phyloP scores from a whole-genome alignment of 2,329 filamentous ascomycete species.

The Fusarium sp. region DNA sequence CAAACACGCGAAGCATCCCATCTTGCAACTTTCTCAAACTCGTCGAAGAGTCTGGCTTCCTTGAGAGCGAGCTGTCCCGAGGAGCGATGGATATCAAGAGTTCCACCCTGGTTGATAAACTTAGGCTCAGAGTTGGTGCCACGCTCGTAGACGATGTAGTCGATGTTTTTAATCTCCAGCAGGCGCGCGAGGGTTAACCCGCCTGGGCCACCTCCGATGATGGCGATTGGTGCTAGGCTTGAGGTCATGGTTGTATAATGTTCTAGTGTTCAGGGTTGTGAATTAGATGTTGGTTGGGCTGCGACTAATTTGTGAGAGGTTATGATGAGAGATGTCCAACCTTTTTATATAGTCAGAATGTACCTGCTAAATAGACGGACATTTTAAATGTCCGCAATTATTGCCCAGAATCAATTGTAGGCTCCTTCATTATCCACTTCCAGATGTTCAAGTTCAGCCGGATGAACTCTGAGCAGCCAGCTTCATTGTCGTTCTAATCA shows the following conservation, averaged over 20 bases:
- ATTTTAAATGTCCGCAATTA: not conserved
- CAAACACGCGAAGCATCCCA: slow-evolving; percentile 48
- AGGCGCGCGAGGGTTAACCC: slow-evolving; percentile 60
- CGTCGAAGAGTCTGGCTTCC: slow-evolving; percentile 61
- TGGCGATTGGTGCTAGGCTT: slow-evolving; percentile 54
- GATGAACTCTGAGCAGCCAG: not conserved
- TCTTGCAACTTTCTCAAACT: slow-evolving; percentile 57
- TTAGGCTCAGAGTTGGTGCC: slow-evolving; percentile 47
- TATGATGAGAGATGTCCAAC: no score
- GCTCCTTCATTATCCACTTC: no score
- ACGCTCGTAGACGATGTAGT: slow-evolving; percentile 63
- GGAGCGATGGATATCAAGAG: slow-evolving; percentile 64
- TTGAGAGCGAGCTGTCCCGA: slow-evolving; percentile 64
- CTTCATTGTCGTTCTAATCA: rapidly evolving
- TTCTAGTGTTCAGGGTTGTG: no score
- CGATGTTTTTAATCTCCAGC: slow-evolving; percentile 59
- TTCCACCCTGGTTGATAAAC: slow-evolving; percentile 57
- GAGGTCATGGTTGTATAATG: not conserved
- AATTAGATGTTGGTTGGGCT: no score
- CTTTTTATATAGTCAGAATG: no score
- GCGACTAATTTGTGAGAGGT: no score
- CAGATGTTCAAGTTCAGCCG: not conserved
- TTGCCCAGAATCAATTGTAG: no score
- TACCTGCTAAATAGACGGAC: no score
- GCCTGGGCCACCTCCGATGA: slow-evolving; percentile 62